Base-by-base conservation (phyloP, 108 stramenopile species). In the Cyclostephanos invisitatus region DNA sequence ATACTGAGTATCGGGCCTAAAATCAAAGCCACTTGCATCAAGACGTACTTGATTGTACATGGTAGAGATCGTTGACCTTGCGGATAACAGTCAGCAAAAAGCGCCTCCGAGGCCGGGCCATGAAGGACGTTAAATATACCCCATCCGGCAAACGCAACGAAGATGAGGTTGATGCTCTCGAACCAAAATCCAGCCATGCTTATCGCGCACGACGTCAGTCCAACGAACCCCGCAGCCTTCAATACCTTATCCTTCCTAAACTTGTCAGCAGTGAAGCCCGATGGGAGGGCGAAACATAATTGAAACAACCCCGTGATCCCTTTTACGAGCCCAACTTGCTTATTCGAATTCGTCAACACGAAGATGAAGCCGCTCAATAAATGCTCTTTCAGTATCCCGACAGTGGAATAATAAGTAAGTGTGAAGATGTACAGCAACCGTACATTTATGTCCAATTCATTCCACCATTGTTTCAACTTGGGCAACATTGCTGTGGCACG, bases 21-120 rank as follows among this genome's bases (percentile, higher is more conserved):
- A 18, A 56, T 76, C 36, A 72, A 76, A 27, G 70, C 85, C 5
- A 75, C 29, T 6, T 75, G 66, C 24, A 72, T 50, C 37, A 83
- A 44, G 12, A 79, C 64, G 24, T 63, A 20, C 55, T 78, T 62
- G 42, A 62, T 35, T 4, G 74, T 85, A 50, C 77, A 88, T 35
- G 77, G 78, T 2, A 63, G 51, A 21, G 83, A 80, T 20, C 90
- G 83, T 70, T 75, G n/a, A 15, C 90, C 90, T 20, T 67, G 58
- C 11, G 86, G 81, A 4, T 64, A 85, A 4, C 83, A 86, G 75
- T 91, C 90, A 3, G 90, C 84, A 64, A 72, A 87, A 8, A 91
- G 74, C 49, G 90, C 90, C 55, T 84, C 71, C 8, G 64, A 67
- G 0, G 87, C 80, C 11, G 87, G 85, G 70, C 80, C 82, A 12